Evolutionary conservation across 169 alveolate genomes (phyloP).

Genomic region (Sarcocystis neurona): DNA sequence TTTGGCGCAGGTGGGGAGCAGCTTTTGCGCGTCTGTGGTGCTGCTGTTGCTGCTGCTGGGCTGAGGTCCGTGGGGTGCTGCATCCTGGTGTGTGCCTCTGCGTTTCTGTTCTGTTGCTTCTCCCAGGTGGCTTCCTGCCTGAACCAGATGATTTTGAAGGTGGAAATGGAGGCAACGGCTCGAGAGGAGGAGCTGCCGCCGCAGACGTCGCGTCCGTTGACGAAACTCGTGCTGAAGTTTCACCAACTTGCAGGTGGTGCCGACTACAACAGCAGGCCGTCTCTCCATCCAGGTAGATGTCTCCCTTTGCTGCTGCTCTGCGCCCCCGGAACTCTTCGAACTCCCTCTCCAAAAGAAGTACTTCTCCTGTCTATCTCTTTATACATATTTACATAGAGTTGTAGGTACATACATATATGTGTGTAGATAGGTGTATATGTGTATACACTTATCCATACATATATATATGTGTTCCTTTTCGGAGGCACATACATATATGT

Average conservation of each 20-base stretch:
- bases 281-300: not conserved
- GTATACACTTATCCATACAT: not conserved
- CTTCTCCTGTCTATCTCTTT: not conserved
- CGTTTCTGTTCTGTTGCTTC: not conserved
- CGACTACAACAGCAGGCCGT: not conserved
- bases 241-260: not conserved
- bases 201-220: too few relatives aligned
- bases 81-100: too few relatives aligned
- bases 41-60: too few relatives aligned
- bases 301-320: not conserved
- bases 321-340: too few relatives aligned
- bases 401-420: not conserved
- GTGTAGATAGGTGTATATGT: not conserved
- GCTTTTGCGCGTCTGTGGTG: too few relatives aligned
- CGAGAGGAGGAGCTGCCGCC: not conserved
- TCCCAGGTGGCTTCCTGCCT: constrained; percentile 1
- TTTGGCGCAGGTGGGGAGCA: too few relatives aligned
- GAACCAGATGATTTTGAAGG: constrained; percentile 25
- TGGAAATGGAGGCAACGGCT: not conserved
- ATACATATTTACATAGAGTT: not conserved
- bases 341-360: not conserved
- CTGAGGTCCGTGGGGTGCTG: too few relatives aligned
- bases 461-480: too few relatives aligned
- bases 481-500: too few relatives aligned
- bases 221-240: not conserved